Evolutionary conservation across 1,284 basidiomycete genomes (phyloP), one percentile per base, ranked within the genome.

Genomic region (Cutaneotrichosporon cutaneum): DNA sequence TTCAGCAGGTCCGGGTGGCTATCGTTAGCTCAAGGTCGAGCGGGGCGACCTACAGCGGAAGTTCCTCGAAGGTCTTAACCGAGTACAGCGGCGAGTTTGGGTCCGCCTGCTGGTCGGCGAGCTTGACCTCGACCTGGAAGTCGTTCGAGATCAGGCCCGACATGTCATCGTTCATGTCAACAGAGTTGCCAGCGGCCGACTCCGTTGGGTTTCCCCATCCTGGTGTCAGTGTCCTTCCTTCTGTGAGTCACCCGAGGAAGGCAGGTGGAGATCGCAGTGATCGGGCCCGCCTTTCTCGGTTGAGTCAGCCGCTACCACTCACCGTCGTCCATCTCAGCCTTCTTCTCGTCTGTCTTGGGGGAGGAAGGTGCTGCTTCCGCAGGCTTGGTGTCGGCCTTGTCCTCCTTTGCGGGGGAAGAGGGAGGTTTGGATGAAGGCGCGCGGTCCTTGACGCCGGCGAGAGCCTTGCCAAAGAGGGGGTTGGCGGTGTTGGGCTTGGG

Each of bases 31-130:
- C 1, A 9, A 51, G 13, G 48, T 10, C 30, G 54, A 53, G 26
- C 13, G 10, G 74, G 6, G 32, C 11, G 9, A 74, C 91, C 73
- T 55, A 95, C 93, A 97, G 81, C 63, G 92, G 92, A 48, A 97
- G 86, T 69, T 95, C 89, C 76, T 99, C 94, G 72, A 99, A 99
- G 0, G 89, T 89, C 81, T 97, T 96, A 52, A 86, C 90, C 63
- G 93, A 96, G 80, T 86, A 97, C 10, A 99, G 81, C 2, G 96
- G 96, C 26, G 94, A 98, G 79, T 96, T 90, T 54, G 93, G 92
- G 77, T 99, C 93, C 33, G 87, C 88, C 82, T 99, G 96, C 77
- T 96, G 92, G 81, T 99, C 95, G 56, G 94, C 94, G 61, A 99
- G 85, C 33, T 94, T 99, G 67, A 99, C 94, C 64, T 78, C 70